Percentiles rank a stretch among this genome's conserved stretches.
Conservation (phyloP, 108 stramenopile genomes). For the Schizochytrium sp. region DNA sequence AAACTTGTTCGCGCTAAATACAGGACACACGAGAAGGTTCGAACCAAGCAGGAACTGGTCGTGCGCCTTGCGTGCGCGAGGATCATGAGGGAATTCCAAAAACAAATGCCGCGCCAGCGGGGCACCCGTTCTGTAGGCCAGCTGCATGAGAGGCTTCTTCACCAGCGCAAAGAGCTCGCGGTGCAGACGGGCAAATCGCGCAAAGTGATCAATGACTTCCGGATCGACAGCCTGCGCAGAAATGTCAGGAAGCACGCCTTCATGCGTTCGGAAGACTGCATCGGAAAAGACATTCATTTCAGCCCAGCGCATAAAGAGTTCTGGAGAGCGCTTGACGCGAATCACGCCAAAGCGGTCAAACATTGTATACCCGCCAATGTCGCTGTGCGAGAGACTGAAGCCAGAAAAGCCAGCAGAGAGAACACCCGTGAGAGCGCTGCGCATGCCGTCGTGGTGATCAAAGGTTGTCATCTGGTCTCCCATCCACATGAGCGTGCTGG, state of each 20-base stretch:
- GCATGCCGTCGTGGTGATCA: conserved; percentile 9
- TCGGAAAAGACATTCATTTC: conserved; percentile 7
- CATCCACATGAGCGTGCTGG: conserved; percentile 12
- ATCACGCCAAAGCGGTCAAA: conserved; percentile 3
- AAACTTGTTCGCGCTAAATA: background rate
- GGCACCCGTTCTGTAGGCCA: background rate
- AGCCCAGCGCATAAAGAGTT: conserved; percentile 14
- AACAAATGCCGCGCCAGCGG: conserved; percentile 5
- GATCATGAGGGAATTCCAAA: background rate
- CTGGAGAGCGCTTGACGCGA: background rate
- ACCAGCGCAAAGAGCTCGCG: background rate
- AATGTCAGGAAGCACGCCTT: conserved; percentile 8
- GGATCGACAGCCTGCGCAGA: background rate
- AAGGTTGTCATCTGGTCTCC: conserved; percentile 20
- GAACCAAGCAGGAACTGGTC: conserved; percentile 19
- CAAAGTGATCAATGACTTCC: background rate
- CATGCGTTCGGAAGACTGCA: conserved; percentile 2
- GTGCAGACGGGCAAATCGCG: background rate
- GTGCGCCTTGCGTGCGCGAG: background rate
- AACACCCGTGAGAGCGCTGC: background rate
- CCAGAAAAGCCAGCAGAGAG: background rate
- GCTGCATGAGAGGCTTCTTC: background rate
- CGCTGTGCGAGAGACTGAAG: conserved; percentile 6
- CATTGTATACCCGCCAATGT: conserved; percentile 23
- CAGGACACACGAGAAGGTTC: background rate